These are phyloP conservation scores for Jamesozyma lodderae DNA, from an alignment of 805 yeast genomes.

Conservation along the genomic window DNA sequence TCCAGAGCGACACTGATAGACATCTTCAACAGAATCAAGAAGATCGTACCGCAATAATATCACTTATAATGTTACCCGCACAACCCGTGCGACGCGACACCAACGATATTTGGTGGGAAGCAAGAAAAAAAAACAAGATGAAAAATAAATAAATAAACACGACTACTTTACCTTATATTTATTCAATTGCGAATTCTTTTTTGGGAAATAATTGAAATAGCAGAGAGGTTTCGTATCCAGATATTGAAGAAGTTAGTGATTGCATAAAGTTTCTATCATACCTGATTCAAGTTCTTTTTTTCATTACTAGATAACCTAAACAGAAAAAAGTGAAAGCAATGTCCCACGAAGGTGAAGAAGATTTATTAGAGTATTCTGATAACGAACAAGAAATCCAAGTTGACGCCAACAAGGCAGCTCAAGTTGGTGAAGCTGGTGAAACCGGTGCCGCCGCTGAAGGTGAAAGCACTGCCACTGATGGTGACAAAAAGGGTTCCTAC, in stretches of 20 bases:
- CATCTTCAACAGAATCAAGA: constrained; percentile 13
- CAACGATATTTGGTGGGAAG: neutral
- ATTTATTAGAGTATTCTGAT: constrained; percentile 96
- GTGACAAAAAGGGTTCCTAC: constrained; percentile 90
- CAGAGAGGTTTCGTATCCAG: too few species aligned
- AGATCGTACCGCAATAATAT: constrained; percentile 11
- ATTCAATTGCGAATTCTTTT: neutral
- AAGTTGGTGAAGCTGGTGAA: constrained; percentile 22
- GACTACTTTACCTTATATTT: neutral
- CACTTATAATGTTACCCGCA: neutral
- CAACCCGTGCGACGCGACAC: neutral
- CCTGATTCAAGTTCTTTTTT: neutral
- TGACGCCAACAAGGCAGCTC: constrained; percentile 39
- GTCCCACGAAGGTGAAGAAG: constrained; percentile 99
- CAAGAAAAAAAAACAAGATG: neutral
- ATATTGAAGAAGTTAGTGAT: too few species aligned
- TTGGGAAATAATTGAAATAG: too few species aligned
- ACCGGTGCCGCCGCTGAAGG: constrained; percentile 20
- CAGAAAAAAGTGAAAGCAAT: constrained; percentile 29
- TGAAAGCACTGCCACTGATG: constrained; percentile 39
- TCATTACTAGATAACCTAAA: neutral
- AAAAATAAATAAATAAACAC: neutral
- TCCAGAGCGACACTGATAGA: constrained; percentile 10
- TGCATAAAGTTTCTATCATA: neutral
- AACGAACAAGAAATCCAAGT: constrained; percentile 86